These are phyloP conservation scores for Chaetomium olivaceum DNA, from an alignment of 2,329 filamentous ascomycete species.

Conservation along the genomic window DNA sequence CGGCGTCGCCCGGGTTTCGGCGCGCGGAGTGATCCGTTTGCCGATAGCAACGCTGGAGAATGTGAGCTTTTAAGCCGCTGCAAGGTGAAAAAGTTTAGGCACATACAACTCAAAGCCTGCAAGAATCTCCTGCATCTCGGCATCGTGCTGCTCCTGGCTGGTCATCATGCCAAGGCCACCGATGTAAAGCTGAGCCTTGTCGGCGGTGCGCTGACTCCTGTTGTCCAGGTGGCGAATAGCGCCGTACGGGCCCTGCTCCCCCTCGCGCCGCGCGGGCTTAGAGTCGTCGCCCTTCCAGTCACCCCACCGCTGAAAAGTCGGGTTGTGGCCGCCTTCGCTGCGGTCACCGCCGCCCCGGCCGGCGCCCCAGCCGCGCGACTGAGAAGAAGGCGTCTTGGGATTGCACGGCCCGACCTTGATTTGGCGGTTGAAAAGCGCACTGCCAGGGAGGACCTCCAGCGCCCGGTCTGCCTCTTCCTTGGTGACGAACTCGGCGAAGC, in stretches of 20 bases:
- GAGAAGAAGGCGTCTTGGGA: slow-evolving; percentile 44
- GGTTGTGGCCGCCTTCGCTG: slow-evolving; percentile 26
- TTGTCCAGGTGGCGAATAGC: slow-evolving; percentile 38
- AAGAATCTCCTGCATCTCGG: slow-evolving; percentile 51
- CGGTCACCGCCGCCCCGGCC: slow-evolving; percentile 20
- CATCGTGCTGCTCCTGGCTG: slow-evolving; percentile 49
- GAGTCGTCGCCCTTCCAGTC: slow-evolving; percentile 41
- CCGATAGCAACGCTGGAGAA: slow-evolving; percentile 41
- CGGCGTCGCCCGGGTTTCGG: slow-evolving; percentile 50
- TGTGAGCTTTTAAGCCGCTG: background rate
- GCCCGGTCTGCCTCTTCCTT: slow-evolving; percentile 58
- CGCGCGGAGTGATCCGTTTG: slow-evolving; percentile 60
- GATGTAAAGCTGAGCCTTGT: slow-evolving; percentile 47
- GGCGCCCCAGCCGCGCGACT: slow-evolving; percentile 23
- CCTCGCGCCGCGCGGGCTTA: background rate
- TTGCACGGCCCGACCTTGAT: slow-evolving; percentile 67
- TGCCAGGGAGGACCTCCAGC: slow-evolving; percentile 57
- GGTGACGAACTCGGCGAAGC: slow-evolving; percentile 67
- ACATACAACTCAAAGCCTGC: slow-evolving; percentile 47
- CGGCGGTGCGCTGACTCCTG: slow-evolving; percentile 34
- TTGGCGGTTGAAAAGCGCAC: slow-evolving; percentile 56
- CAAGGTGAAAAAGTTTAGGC: background rate
- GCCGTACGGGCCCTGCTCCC: slow-evolving; percentile 34
- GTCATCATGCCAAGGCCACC: slow-evolving; percentile 53
- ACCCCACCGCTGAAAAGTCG: slow-evolving; percentile 46